Base-by-base conservation (phyloP, 345 rosid genomes). In the Brassica cretica region DNA sequence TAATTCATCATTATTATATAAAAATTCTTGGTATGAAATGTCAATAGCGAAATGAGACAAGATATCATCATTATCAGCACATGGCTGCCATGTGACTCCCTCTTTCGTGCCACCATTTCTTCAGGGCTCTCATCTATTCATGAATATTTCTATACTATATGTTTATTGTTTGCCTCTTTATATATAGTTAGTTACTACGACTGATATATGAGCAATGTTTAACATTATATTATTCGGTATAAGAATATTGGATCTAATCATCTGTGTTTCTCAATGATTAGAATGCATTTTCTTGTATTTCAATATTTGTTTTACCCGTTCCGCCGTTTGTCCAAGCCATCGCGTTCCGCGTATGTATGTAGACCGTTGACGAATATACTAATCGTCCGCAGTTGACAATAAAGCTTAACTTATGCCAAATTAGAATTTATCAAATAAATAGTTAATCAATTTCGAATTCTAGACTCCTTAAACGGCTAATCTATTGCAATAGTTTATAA, bases 71-170 rank as follows among this genome's bases (percentile, higher is more conserved):
- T 24, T 41, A 67, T 65, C 39, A 72, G 66, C 82, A 80, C 79
- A 80, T 80, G 82, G 82, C 62, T 63, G 6, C 75, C 82, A 80
- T 80, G 82, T 80, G 82, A 80, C 24, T 64, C 71, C 14, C 46
- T 60, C 49, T 68, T 69, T 69, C 29, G 27, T 69, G 76, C 74
- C 79, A 74, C 76, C 79, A 74, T 69, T 12, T 74, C 10, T 53
- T 74, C 71, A 74, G 72, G 70, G 66, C 46, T 73, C 78, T 73
- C 74, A 73, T 73, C 74, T 73, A 68, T 51, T 61, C 44, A 4
- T 37, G 37, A 46, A 55, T 29, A 68, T 69, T 37, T 51, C 75
- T 78, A 51, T 62, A 63, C 65, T 18, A 33, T 32, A 49, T 59
- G 33, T 44, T 46, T 5, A 59, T n/a, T 72, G 68, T 16, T 15